Base-by-base conservation (phyloP, 345 rosid genomes). In the Ailanthus altissimus region DNA sequence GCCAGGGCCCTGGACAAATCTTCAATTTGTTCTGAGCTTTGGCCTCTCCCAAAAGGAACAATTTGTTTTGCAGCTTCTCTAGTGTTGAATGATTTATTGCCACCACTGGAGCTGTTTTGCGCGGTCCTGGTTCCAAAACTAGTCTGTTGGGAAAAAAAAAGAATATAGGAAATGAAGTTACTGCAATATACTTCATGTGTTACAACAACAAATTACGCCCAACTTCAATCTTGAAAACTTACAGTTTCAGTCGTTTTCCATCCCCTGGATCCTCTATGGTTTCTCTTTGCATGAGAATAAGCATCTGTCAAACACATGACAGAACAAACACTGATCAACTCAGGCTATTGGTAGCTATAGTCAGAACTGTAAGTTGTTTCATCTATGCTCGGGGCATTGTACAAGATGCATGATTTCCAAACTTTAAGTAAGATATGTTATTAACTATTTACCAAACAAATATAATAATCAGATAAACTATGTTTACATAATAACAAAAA, bases 1-100 rank as follows among this genome's bases (percentile, higher is more conserved):
- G 97, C 86, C 60, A 93, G 84, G 40, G 89, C 97, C 88, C 84
- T 75, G 13, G 97, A 90, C 12, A 91, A 81, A 70, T 90, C 93
- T 83, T 86, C 82, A 2, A 84, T 50, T 59, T 88, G 89, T 54
- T 85, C 86, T 13, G 88, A 74, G 78, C 68, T 84, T 58, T 63
- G 82, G 58, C 79, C 86, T 77, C 84, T 83, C 47, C 86, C 84
- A 42, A 86, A 88, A 36, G 93, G 88, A 70, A 90, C 85, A 59
- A 95, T 82, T 83, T 91, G 86, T 36, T 73, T 82, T 16, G 92
- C 83, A 72, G 78, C 75, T 70, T 86, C 88, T 66, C 67, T 74
- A 12, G 38, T 67, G 56, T 74, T 74, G 21, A 86, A 66, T 60
- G 83, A 77, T 78, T 56, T 86, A 51, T 78, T 76, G 62, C 87